Evolutionary conservation across 805 yeast genomes (phyloP), one percentile per base, ranked within the genome.

Genomic region (Metschnikowia drakensbergensis): DNA sequence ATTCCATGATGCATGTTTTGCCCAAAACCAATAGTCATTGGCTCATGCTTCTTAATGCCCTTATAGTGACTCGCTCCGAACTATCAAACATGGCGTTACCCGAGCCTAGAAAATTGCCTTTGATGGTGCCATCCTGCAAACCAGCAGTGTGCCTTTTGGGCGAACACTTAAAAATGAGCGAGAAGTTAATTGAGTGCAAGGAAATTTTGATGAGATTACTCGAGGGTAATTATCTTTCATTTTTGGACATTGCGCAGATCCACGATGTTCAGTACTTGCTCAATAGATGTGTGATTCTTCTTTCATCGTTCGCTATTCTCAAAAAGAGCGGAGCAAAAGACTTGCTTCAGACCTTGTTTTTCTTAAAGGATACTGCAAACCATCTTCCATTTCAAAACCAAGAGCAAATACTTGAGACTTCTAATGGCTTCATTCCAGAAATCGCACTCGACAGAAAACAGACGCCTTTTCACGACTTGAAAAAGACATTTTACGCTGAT

Each of bases 291-390:
- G 47, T 48, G 13, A 40, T 42, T 29, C 44, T 49, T 3, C 49
- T 51, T 9, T 48, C 53, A 5, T 38, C 32, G 5, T 40, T 48
- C 7, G 46, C 52, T 7, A n/a, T 37, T 11, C 22, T 42, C 13
- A 39, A 45, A 9, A 31, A 22, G 5, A 39, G 32, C 6, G 44
- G 48, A 5, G 32, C 46, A 6, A 31, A 27, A 8, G 48, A 42
- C 48, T 32, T 54, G 11, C 50, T 71, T 1, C 54, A 54, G 13
- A 61, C 55, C 35, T 50, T 62, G 7, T 46, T 65, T 7, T 51
- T 58, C 13, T 37, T 54, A 11, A 49, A 45, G 29, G 56, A 53
- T 17, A 48, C 42, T 5, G 47, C 54, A 3, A 23, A 45, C 10
- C 37, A 32, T 26, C 43, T 48, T 6, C 56, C 56, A 2, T 52